Percentiles rank a stretch among this genome's conserved stretches.
Evolutionary conservation across 2,329 filamentous ascomycete genomes (phyloP).

Genomic region (Fusarium xyrophilum): DNA sequence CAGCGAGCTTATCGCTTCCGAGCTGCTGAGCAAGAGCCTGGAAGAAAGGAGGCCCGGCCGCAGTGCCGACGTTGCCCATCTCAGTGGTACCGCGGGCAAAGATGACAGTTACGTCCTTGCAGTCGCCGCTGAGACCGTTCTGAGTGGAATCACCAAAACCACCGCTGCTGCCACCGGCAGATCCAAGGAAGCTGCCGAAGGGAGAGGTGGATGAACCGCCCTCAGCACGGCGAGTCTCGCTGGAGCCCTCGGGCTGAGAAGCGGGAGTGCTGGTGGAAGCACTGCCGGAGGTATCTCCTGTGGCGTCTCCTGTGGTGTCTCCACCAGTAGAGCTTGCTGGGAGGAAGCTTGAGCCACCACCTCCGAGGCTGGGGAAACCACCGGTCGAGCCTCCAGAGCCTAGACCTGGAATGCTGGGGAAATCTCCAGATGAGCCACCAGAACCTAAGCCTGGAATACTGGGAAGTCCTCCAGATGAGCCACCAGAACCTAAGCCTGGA

Average conservation of each 20-base stretch:
- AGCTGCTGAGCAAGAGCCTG: conserved; percentile 51
- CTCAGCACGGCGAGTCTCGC: not conserved
- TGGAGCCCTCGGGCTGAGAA: not conserved
- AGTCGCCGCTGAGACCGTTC: conserved; percentile 37
- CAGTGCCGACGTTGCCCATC: conserved; percentile 57
- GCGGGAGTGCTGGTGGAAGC: not conserved
- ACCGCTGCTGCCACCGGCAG: not conserved
- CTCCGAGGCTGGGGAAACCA: not conserved
- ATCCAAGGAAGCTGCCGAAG: not conserved
- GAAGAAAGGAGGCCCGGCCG: conserved; percentile 60
- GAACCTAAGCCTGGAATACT: not conserved
- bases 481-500: not conserved
- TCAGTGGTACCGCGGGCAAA: conserved; percentile 65
- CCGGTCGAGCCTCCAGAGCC: not conserved
- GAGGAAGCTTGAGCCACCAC: not conserved
- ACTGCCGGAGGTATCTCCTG: not conserved
- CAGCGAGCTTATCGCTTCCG: conserved; percentile 53
- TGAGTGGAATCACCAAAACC: conserved; percentile 29
- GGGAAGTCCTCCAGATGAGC: not conserved
- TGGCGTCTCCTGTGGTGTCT: not conserved
- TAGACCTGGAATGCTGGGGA: not conserved
- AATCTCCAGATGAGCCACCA: not conserved
- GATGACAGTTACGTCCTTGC: conserved; percentile 56
- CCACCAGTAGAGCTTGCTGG: not conserved
- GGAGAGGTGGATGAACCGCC: not conserved